A percentile compares a stretch with the other conserved stretches of the same genome.
These are phyloP conservation scores for Cytidiella melzeri DNA, from an alignment of 768 basidiomycete genomes.

Conservation along the genomic window DNA sequence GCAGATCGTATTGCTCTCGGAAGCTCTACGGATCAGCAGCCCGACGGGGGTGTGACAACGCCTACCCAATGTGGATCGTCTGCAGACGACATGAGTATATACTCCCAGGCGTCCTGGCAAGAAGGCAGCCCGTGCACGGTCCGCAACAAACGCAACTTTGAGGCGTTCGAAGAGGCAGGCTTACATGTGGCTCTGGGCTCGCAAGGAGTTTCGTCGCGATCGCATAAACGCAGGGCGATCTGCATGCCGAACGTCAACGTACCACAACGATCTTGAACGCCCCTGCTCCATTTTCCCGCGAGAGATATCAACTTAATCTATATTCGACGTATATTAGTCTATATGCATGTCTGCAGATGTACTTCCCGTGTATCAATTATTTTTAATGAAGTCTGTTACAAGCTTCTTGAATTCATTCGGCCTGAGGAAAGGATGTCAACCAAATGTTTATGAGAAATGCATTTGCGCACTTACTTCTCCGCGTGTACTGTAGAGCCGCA, in stretches of 20 bases:
- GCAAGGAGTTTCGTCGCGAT: not conserved
- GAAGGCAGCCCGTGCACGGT: not conserved
- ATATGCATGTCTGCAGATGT: not conserved
- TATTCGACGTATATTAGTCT: no score
- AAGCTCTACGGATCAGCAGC: no score
- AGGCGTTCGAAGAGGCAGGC: not conserved
- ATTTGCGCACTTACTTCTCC: slow-evolving; percentile 44
- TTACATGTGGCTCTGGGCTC: not conserved
- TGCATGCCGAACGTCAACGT: not conserved
- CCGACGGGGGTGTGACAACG: no score
- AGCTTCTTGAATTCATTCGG: slow-evolving; percentile 50
- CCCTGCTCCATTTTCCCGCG: no score
- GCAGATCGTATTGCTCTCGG: no score
- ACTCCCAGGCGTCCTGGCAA: not conserved
- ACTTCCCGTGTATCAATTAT: slow-evolving; percentile 10
- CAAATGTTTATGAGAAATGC: not conserved
- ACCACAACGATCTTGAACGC: no score
- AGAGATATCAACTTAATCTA: no score
- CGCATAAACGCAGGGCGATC: not conserved
- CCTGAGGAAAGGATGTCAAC: slow-evolving; percentile 20
- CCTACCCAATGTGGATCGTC: no score
- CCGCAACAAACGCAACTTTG: not conserved
- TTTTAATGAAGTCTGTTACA: slow-evolving; percentile 26
- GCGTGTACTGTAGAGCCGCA: slow-evolving; percentile 56
- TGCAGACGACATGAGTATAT: not conserved